phyloP scores from a whole-genome alignment of 495 filamentous ascomycete species.

The Chaetomium tenue region DNA sequence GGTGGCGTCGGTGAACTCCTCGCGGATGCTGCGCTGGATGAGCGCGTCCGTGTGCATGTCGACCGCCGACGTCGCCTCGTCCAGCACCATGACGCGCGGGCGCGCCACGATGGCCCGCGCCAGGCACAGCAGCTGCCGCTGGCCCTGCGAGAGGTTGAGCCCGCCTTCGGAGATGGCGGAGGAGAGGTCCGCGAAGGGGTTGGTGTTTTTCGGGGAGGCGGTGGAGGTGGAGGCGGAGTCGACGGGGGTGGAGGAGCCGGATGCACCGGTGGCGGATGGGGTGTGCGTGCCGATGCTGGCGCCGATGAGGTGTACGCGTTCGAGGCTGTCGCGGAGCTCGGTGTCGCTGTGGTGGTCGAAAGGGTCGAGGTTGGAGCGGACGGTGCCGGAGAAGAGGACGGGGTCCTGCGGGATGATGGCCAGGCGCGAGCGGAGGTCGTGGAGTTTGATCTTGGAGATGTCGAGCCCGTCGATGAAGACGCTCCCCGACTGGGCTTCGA shows the following conservation, averaged over 20 bases:
- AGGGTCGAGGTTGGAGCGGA: conserved; percentile 79
- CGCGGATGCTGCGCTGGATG: conserved; percentile 78
- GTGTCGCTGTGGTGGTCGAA: conserved; percentile 69
- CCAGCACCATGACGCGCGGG: conserved; percentile 82
- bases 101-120: conserved; percentile 79
- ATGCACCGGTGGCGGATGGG: conserved; percentile 20
- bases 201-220: conserved; percentile 50
- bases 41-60: conserved; percentile 82
- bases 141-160: conserved; percentile 79
- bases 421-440: conserved; percentile 68
- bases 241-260: conserved; percentile 33
- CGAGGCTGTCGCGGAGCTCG: conserved; percentile 70
- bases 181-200: conserved; percentile 59
- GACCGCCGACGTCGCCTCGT: conserved; percentile 86
- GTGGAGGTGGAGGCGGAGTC: conserved; percentile 31
- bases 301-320: conserved; percentile 68
- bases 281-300: conserved; percentile 37
- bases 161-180: conserved; percentile 73
- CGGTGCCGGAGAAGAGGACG: conserved; percentile 81
- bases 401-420: conserved; percentile 82
- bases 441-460: conserved; percentile 69
- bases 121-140: conserved; percentile 84
- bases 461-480: conserved; percentile 77
- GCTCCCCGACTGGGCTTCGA: conserved; percentile 67
- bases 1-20: conserved; percentile 74